Evolutionary conservation across 495 filamentous ascomycete genomes (phyloP), one percentile per base, ranked within the genome.

Genomic region (Aspergillus cavernicola): DNA sequence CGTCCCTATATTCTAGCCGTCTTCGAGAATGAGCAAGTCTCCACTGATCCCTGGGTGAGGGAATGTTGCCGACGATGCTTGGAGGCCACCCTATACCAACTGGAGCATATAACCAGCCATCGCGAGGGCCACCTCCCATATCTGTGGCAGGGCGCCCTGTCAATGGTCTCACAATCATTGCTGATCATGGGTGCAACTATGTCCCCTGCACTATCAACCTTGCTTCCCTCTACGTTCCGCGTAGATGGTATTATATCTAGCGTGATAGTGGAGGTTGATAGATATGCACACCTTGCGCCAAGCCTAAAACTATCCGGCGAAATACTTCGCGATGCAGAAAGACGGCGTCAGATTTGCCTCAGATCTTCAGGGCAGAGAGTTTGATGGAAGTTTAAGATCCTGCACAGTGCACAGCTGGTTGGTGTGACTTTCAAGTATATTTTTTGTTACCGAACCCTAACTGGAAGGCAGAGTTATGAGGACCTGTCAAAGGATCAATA

Each of bases 61-160:
- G 87, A 90, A 41, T 86, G 84, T 58, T 91, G 88, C 66, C 79
- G 82, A 53, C 87, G 89, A 65, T 90, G 87, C 66, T 73, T 91
- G n/a, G 88, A 91, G 64, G 87, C 88, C 50, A 87, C 85, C 39
- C 77, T 92, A 59, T 78, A 85, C 63, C 88, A 92, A 69, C 75
- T 91, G 49, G 87, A 91, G 68, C 79, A 90, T 61, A 85, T 91
- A 59, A 80, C 80, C 47, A 86, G 84, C 50, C 88, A 91, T 73
- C 87, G 89, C 60, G 87, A 86, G 59, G 88, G 88, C 51, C 88
- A 91, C 59, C 85, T 92, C 67, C 88, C 87, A n/a, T 91, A 91
- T 69, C 77, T 91, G 13, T 90, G 87, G 86, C 87, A 90, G 71
- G 88, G 88, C 29, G 88, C 88, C 2, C 75, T 92, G 37, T 89